phyloP scores from a whole-genome alignment of 345 rosid genomes.

The Firmiana major region DNA sequence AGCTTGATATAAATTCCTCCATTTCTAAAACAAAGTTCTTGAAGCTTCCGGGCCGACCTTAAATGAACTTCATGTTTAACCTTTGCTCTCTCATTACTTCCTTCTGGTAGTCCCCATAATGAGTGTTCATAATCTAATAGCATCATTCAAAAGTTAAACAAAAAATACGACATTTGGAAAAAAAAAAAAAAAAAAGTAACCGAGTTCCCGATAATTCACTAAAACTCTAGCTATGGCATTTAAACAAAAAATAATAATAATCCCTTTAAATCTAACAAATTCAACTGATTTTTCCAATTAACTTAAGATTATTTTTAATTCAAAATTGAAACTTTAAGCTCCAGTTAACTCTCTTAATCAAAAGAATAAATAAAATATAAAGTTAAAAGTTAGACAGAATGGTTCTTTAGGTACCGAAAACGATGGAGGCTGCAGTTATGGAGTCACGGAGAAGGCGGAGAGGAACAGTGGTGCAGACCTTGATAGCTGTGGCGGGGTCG shows the following conservation, averaged over 20 bases:
- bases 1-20: constrained; percentile 95
- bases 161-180: neutral
- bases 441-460: constrained; percentile 65
- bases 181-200: neutral
- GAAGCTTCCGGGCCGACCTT: constrained; percentile 86
- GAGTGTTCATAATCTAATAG: constrained; percentile 80
- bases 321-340: neutral
- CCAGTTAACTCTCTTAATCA: neutral
- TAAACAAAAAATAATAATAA: neutral
- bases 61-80: constrained; percentile 88
- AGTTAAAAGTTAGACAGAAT: neutral
- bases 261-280: neutral
- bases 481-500: constrained; percentile 59
- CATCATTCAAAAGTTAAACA: neutral
- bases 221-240: neutral
- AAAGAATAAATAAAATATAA: neutral
- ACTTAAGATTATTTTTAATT: neutral
- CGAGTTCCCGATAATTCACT: neutral
- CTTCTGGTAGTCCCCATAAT: constrained; percentile 75
- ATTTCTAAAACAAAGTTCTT: constrained; percentile 81
- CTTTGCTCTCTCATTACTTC: constrained; percentile 61
- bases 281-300: neutral
- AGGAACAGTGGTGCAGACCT: constrained; percentile 82
- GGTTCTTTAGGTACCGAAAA: constrained; percentile 52
- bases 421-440: constrained; percentile 76